phyloP scores from a whole-genome alignment of 768 basidiomycete species.

The Pholiota conissans region DNA sequence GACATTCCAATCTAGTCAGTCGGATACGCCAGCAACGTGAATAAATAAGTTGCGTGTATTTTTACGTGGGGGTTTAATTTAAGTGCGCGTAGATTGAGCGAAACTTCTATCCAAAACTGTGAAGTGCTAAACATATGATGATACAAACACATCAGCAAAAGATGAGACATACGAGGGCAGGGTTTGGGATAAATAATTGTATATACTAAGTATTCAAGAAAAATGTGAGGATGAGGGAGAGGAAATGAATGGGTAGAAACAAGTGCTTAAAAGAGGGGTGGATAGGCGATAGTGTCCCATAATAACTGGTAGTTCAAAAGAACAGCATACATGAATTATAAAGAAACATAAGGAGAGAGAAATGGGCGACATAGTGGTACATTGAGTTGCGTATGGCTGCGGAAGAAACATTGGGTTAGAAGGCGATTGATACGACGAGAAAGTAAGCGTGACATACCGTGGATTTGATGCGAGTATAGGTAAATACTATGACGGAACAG shows the following conservation, averaged over 20 bases:
- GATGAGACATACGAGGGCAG: not conserved
- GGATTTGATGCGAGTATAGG: not conserved
- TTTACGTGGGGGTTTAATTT: not conserved
- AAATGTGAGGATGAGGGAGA: not conserved
- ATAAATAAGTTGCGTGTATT: not conserved
- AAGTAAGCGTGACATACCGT: constrained; percentile 3
- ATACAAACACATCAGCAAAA: constrained; percentile 4
- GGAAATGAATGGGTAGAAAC: not conserved
- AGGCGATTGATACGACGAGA: not conserved
- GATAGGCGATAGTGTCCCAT: constrained; percentile 1
- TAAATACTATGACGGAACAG: constrained; percentile 18
- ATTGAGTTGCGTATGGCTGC: constrained; percentile 10
- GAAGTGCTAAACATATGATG: not conserved
- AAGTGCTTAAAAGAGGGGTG: not conserved
- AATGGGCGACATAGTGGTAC: constrained; percentile 10
- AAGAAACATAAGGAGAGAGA: constrained; percentile 16
- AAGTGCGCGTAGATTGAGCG: not conserved
- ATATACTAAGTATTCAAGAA: constrained; percentile 9
- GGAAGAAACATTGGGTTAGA: constrained; percentile 2
- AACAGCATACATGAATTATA: constrained; percentile 22
- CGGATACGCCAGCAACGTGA: not conserved
- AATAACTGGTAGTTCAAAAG: constrained; percentile 1
- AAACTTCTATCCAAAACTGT: not conserved
- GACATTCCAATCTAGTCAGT: not conserved
- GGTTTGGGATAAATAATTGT: constrained; percentile 1